Conservation (phyloP, 257 asterid genomes). For the Misopates orontium region DNA sequence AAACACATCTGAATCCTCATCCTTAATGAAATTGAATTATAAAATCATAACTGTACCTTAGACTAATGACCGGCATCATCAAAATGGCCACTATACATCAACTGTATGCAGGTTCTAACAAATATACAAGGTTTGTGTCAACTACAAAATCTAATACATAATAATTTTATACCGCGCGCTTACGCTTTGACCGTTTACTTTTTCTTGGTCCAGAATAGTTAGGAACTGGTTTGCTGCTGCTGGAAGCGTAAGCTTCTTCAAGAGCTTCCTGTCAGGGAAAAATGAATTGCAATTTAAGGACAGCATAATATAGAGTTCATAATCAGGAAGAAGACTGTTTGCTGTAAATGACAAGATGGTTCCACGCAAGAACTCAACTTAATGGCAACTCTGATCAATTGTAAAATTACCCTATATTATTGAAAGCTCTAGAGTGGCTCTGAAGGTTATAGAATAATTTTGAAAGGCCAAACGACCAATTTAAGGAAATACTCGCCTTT, state of each 20-base stretch:
- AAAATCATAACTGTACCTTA: slow-evolving; percentile 29
- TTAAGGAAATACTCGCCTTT: neutral
- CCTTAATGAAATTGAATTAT: slow-evolving; percentile 25
- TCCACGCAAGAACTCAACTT: too few relatives aligned
- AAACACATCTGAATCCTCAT: slow-evolving; percentile 26
- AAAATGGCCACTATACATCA: slow-evolving; percentile 55
- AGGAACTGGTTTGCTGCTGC: slow-evolving; percentile 58
- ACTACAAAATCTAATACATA: slow-evolving; percentile 42
- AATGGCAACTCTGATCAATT: too few relatives aligned
- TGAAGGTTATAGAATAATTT: too few relatives aligned
- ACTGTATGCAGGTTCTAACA: slow-evolving; percentile 38
- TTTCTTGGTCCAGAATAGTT: slow-evolving; percentile 60
- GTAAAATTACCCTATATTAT: too few relatives aligned
- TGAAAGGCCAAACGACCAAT: neutral
- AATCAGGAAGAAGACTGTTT: neutral
- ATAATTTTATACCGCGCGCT: slow-evolving; percentile 74
- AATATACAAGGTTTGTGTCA: slow-evolving; percentile 45
- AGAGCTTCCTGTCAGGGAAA: slow-evolving; percentile 46
- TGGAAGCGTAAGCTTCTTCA: slow-evolving; percentile 75
- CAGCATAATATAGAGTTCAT: slow-evolving; percentile 17
- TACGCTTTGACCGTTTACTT: slow-evolving; percentile 84
- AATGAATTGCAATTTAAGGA: slow-evolving; percentile 18
- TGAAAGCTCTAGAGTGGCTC: neutral
- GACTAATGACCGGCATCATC: slow-evolving; percentile 45
- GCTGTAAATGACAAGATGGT: too few relatives aligned